Evolutionary conservation across 495 filamentous ascomycete genomes (phyloP).

Genomic region (Lasiosphaeria ovina): DNA sequence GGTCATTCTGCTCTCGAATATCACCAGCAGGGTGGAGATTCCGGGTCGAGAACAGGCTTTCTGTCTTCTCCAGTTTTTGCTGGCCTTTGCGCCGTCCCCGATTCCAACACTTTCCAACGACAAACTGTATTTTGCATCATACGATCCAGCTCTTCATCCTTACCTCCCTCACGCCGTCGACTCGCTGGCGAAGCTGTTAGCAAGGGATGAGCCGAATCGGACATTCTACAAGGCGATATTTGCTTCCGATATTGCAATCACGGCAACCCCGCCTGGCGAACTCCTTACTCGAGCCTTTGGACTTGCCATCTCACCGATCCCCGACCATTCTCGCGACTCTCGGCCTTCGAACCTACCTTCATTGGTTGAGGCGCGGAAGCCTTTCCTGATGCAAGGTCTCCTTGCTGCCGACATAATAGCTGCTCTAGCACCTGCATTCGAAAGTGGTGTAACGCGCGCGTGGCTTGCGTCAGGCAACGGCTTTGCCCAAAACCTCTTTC

Average conservation of each 20-base stretch:
- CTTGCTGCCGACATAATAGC: conserved; percentile 87
- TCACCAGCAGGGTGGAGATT: conserved; percentile 74
- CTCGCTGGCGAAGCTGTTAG: conserved; percentile 85
- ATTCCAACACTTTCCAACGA: conserved; percentile 53
- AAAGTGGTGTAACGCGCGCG: conserved; percentile 65
- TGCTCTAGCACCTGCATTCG: conserved; percentile 67
- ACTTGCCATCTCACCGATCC: conserved; percentile 80
- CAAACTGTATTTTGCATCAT: conserved; percentile 71
- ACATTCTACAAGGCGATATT: conserved; percentile 80
- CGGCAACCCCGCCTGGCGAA: conserved; percentile 61
- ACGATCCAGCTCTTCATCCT: conserved; percentile 75
- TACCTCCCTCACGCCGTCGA: conserved; percentile 90
- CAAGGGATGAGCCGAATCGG: conserved; percentile 89
- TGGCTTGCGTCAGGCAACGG: conserved; percentile 88
- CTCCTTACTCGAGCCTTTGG: conserved; percentile 87
- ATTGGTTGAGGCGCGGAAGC: conserved; percentile 76
- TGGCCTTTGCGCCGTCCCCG: conserved; percentile 82
- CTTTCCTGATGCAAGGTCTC: conserved; percentile 85
- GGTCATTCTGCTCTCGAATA: conserved; percentile 82
- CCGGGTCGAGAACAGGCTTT: conserved; percentile 86
- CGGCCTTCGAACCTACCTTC: conserved; percentile 50
- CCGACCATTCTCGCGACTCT: conserved; percentile 52
- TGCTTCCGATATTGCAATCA: conserved; percentile 58
- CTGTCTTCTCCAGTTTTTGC: conserved; percentile 81
- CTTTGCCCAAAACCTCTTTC: conserved; percentile 75